Percentiles rank a stretch among this genome's conserved stretches.
Evolutionary conservation across 1,284 basidiomycete genomes (phyloP).

Genomic region (Pyrrhoderma noxium): DNA sequence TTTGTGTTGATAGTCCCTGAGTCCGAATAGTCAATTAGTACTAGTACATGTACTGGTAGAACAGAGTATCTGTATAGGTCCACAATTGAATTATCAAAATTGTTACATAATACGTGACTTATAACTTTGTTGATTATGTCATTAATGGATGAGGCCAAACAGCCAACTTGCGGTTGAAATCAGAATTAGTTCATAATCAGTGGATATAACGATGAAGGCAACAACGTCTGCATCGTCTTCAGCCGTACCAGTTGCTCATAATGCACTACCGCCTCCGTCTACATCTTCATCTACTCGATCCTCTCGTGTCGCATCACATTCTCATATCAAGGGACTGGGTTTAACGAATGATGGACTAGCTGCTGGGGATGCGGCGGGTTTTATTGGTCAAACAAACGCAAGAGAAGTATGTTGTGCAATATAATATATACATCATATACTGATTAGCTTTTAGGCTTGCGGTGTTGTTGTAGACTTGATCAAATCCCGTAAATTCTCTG

Average conservation of each 20-base stretch:
- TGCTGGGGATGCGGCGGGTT: slow-evolving; percentile 69
- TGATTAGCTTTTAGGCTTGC: slow-evolving; percentile 54
- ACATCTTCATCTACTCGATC: slow-evolving; percentile 56
- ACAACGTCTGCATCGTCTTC: slow-evolving; percentile 35
- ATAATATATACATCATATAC: slow-evolving; percentile 12
- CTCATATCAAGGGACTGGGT: slow-evolving; percentile 94
- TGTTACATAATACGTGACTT: too few species aligned
- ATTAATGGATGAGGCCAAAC: too few species aligned
- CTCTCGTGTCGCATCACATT: slow-evolving; percentile 86
- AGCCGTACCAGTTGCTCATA: slow-evolving; percentile 51
- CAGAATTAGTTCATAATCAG: too few species aligned
- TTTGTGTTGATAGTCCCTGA: too few species aligned
- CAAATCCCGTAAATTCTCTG: slow-evolving; percentile 88
- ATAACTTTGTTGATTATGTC: too few species aligned
- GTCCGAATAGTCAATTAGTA: too few species aligned
- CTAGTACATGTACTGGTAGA: too few species aligned
- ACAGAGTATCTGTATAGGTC: too few species aligned
- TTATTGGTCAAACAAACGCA: slow-evolving; percentile 86
- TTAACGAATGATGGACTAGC: slow-evolving; percentile 83
- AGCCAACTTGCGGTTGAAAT: too few species aligned
- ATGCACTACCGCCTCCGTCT: slow-evolving; percentile 61
- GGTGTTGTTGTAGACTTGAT: slow-evolving; percentile 89
- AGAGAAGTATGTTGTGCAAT: slow-evolving; percentile 62
- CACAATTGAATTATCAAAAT: too few species aligned
- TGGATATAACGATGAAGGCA: slow-evolving; percentile 32